A percentile compares a stretch with the other conserved stretches of the same genome.
Evolutionary conservation across 345 rosid species (phyloP).

Genomic region (Cardiospermum halicacabum): DNA sequence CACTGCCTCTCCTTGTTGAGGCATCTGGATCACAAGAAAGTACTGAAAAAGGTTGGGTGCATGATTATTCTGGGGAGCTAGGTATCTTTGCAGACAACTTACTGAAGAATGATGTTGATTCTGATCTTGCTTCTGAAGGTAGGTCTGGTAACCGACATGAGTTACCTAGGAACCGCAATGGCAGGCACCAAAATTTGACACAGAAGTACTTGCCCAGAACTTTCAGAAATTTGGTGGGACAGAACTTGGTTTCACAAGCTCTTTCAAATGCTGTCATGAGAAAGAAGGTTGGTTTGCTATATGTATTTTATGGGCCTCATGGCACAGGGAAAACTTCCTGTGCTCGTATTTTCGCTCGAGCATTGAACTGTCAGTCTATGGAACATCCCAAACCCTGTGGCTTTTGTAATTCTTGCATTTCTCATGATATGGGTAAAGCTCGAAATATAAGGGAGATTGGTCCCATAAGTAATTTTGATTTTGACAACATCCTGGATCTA

Average conservation of each 20-base stretch:
- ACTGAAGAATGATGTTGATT: constrained; percentile 59
- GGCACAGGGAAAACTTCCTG: constrained; percentile 97
- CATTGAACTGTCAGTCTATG: constrained; percentile 77
- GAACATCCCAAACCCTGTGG: constrained; percentile 84
- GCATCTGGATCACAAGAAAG: constrained; percentile 62
- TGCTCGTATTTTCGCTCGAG: constrained; percentile 86
- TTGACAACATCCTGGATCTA: constrained; percentile 59
- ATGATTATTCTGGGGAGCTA: constrained; percentile 92
- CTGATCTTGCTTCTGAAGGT: constrained; percentile 79
- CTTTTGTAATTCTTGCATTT: constrained; percentile 64
- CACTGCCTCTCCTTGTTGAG: constrained; percentile 64
- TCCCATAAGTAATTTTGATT: constrained; percentile 69
- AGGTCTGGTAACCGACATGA: constrained; percentile 50
- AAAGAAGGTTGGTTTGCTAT: constrained; percentile 81
- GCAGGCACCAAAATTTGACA: constrained; percentile 72
- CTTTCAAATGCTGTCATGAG: constrained; percentile 71
- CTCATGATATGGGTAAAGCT: constrained; percentile 71
- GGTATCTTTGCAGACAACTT: constrained; percentile 83
- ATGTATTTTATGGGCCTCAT: constrained; percentile 91
- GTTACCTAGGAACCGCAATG: constrained; percentile 26
- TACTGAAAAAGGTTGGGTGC: constrained; percentile 64
- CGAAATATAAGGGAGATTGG: constrained; percentile 73
- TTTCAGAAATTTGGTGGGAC: constrained; percentile 80
- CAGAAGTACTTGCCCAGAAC: constrained; percentile 81
- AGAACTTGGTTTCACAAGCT: constrained; percentile 81